These are phyloP conservation scores for Pseudoturritis turrita DNA, from an alignment of 345 rosid genomes.

Conservation along the genomic window DNA sequence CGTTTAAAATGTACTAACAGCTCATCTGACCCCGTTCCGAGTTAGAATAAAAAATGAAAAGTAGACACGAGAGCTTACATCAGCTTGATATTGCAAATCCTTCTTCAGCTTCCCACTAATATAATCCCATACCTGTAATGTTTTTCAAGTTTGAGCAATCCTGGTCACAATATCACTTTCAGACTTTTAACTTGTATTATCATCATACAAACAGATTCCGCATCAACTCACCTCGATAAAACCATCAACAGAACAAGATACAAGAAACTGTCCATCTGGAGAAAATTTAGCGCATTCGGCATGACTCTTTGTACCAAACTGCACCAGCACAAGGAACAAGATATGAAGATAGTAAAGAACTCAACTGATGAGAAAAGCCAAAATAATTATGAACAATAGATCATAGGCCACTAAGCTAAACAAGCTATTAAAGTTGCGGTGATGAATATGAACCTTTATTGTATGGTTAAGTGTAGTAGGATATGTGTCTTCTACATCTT, in stretches of 20 bases:
- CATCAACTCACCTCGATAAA: constrained; percentile 70
- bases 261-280: constrained; percentile 97
- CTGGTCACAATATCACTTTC: constrained; percentile 1
- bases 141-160: constrained; percentile 24
- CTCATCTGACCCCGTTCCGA: not conserved
- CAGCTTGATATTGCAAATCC: constrained; percentile 98
- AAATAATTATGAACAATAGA: not conserved
- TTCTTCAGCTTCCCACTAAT: constrained; percentile 96
- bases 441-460: constrained; percentile 63
- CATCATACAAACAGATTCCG: not conserved
- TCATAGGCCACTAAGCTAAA: not conserved
- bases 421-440: not conserved
- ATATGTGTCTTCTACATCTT: constrained; percentile 90
- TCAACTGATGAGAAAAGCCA: not conserved
- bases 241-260: constrained; percentile 93
- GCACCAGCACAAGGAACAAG: constrained; percentile 28
- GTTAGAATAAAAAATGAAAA: not conserved
- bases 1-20: not conserved
- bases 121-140: constrained; percentile 90
- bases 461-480: constrained; percentile 77
- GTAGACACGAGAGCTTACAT: constrained; percentile 43
- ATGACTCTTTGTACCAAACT: constrained; percentile 95
- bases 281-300: constrained; percentile 96
- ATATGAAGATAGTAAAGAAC: constrained; percentile 1
- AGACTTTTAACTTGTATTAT: not conserved